Conservation (phyloP, 805 yeast species). For the Wickerhamiella musiphila region DNA sequence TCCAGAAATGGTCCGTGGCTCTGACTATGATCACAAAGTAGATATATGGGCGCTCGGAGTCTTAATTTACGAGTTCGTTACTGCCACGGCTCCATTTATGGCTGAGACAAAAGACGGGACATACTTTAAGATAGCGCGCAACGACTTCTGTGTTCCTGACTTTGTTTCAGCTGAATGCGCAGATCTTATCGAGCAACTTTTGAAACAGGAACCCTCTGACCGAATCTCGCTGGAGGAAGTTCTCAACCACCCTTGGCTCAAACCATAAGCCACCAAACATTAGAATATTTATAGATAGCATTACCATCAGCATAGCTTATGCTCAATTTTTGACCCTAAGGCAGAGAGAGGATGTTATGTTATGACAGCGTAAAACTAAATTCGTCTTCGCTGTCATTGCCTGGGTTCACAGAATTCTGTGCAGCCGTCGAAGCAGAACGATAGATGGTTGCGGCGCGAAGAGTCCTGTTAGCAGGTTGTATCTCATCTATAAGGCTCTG, state of each 20-base stretch:
- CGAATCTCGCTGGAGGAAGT: conserved; percentile 48
- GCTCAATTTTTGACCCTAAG: conserved; percentile 1
- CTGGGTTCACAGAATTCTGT: too few relatives aligned
- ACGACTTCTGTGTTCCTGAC: conserved; percentile 58
- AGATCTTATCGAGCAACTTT: conserved; percentile 45
- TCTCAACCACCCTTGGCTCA: conserved; percentile 70
- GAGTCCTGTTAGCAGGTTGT: too few relatives aligned
- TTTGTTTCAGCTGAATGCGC: conserved; percentile 58
- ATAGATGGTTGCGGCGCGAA: too few relatives aligned
- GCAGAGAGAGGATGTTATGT: conserved; percentile 3
- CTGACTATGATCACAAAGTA: conserved; percentile 58
- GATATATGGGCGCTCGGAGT: conserved; percentile 93
- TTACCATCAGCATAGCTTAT: not conserved
- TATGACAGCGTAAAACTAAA: conserved; percentile 13
- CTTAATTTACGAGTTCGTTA: conserved; percentile 65
- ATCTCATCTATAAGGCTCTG: too few relatives aligned
- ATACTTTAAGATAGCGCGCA: conserved; percentile 58
- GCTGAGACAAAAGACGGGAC: conserved; percentile 57
- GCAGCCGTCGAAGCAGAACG: too few relatives aligned
- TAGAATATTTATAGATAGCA: not conserved
- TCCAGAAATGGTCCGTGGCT: conserved; percentile 84
- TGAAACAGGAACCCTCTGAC: conserved; percentile 51
- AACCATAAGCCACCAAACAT: conserved; percentile 31
- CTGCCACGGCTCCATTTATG: conserved; percentile 86
- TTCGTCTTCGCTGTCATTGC: conserved; percentile 11